Evolutionary conservation across 805 yeast genomes (phyloP), one percentile per base, ranked within the genome.

Genomic region (Cephaloascus albidus): DNA sequence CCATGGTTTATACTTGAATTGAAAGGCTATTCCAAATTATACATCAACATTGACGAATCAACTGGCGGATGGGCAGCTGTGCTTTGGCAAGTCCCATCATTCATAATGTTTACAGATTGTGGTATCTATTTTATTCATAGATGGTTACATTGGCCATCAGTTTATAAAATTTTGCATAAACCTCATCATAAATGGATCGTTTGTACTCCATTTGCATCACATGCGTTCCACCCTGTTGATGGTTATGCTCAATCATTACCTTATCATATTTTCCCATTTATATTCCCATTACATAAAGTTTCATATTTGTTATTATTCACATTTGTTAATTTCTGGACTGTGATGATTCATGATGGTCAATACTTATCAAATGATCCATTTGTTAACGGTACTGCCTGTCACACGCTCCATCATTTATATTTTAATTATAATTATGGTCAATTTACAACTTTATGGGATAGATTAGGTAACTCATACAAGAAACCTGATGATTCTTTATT

Each of bases 101-200:
- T 90, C 63, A 74, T 93, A 47, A 73, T 93, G 70, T 93, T 93
- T 60, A 93, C 98, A 2, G 98, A 93, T 63, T 82, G 87, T 58
- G 84, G 90, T 41, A 88, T 93, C 53, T 93, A 93, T 60, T 70
- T 84, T 54, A 82, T 88, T 50, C 98, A 93, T 66, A 79, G 97
- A 57, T 76, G 85, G 75, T 72, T 93, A 54, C 98, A 93, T 60
- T 87, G 93, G 86, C 97, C 96, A 18, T 50, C 70, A 15, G 81
- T 93, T 33, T 93, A 93, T 76, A 89, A 83, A 68, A 60, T 53
- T 19, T 67, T 93, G 45, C 98, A 93, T 69, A 93, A 93, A 67
- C 97, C 97, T 10, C 98, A 93, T 63, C 98, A 93, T 74, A 93
- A 93, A 66, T 93, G 98, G 98, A 78, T 93, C 50, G 96, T 93